These are phyloP conservation scores for Asterionellopsis glacialis DNA, from an alignment of 108 stramenopile species.

Conservation along the genomic window DNA sequence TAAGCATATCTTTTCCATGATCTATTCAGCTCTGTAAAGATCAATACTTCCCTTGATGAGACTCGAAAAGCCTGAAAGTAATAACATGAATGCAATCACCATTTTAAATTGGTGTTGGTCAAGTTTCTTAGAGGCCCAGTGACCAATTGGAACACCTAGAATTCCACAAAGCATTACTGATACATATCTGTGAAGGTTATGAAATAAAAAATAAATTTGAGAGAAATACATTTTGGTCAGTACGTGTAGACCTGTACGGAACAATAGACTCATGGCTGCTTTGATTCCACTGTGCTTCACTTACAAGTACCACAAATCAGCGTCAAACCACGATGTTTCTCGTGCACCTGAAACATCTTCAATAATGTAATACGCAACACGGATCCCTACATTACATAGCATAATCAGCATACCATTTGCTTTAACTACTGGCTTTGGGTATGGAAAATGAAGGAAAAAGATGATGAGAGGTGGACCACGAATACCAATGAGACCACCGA, in stretches of 20 bases:
- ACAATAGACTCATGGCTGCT: background rate
- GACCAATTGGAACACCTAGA: background rate
- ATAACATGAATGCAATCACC: background rate
- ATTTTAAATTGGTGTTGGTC: background rate
- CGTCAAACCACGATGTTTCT: conserved; percentile 1
- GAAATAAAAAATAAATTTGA: too few species aligned
- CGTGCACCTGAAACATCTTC: background rate
- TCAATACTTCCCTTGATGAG: background rate
- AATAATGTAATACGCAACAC: background rate
- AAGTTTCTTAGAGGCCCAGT: background rate
- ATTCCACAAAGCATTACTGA: background rate
- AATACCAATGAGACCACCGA: conserved; percentile 27
- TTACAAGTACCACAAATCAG: conserved; percentile 3
- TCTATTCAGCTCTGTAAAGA: too few species aligned
- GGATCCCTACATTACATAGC: background rate
- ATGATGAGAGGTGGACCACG: conserved; percentile 33
- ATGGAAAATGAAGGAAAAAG: conserved; percentile 30
- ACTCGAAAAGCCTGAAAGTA: background rate
- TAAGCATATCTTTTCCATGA: too few species aligned
- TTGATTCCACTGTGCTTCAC: background rate
- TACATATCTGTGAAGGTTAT: too few species aligned
- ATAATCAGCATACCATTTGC: background rate
- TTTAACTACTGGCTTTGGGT: conserved; percentile 16
- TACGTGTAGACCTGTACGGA: too few species aligned
- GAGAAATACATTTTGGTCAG: too few species aligned